Evolutionary conservation across 352 stramenopile genomes (phyloP), one percentile per base, ranked within the genome.

Genomic region (Phytophthora pisi): DNA sequence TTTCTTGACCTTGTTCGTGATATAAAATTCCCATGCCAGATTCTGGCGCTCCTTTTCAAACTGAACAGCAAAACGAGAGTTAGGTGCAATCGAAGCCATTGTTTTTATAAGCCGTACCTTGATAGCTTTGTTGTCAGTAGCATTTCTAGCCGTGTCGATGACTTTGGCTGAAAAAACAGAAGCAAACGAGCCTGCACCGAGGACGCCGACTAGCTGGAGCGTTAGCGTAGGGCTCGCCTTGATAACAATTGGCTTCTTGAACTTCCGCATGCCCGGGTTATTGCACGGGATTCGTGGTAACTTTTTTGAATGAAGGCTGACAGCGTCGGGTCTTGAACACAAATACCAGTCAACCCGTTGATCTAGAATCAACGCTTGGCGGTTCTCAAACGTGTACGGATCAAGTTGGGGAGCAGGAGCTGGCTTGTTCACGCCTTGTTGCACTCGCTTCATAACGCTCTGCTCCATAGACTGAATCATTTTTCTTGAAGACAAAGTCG

Each of bases 1-100:
- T 51, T 77, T 74, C 23, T 61, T 74, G 47, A 89, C 73, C 51
- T 79, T 81, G 66, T 89, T 78, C 30, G 81, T 82, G 28, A 93
- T 74, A 57, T 86, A 94, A 36, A 90, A 86, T 50, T 96, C 89
- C 89, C 89, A 96, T n/a, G 75, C 71, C 42, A 96, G 51, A 57
- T 91, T 92, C 15, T 75, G 75, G 24, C 78, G 74, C 30, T 79
- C 73, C 34, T 87, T 92, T 67, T 96, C 89, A 67, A 81, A 78
- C 89, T 96, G 31, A 46, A 50, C 34, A 55, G 23, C 18, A 51
- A 15, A 45, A 20, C 15, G 51, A 51, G 11, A 18, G 49, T 61
- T 40, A 69, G 49, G 47, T 59, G 43, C 28, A 55, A 30, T 45
- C 16, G 50, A 2, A 51, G 15, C 36, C 31, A 36, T 13, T 5